Base-by-base conservation (phyloP, 768 basidiomycete genomes). In the Mycena rebaudengoi region DNA sequence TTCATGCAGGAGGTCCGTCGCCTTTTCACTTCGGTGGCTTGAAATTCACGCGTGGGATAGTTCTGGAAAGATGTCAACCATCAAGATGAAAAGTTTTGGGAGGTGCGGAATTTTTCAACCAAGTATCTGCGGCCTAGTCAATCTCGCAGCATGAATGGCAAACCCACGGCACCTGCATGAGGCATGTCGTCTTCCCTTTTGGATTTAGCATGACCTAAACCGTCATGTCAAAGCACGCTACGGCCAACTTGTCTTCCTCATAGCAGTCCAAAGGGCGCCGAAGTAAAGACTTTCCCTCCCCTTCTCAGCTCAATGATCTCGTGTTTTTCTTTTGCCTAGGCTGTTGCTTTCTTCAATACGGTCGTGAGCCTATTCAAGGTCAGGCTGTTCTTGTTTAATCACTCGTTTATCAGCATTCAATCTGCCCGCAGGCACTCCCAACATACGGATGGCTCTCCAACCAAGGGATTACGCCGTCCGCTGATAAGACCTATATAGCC, bases 11-110 rank as follows among this genome's bases (percentile, higher is more conserved):
- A 70, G 26, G 83, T 81, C 60, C 39, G 68, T 11, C 6, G 13
- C 0, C 20, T 32, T 28, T 7, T 51, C 40, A 16, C 26, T 16
- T 28, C 30, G 14, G 7, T 29, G 10, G 28, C 28, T 10, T 21
- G 33, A n/a, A n/a, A 23, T 39, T 53, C 25, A 50, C 18, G 18
- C 48, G 28, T 28, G 32, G 29, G 26, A 3, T 55, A 85, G 85
- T 85, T 80, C 70, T 91, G 90, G 90, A 78, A 90, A 23, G 86
- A 90, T 67, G 82, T 81, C 44, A 78, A 84, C 65, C 89, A 88
- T 8, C 68, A 81, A 16, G 85, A 86, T 65, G 85, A 92, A 67
- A 72, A 83, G 40, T 88, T 92, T 71, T 92, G 91, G 91, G 84
- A 88, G 55, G 65, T 62, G 37, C 30, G 16, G 13, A 28, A 1